phyloP scores from a whole-genome alignment of 1,139 yeast species.

The Ogataea hybrid region DNA sequence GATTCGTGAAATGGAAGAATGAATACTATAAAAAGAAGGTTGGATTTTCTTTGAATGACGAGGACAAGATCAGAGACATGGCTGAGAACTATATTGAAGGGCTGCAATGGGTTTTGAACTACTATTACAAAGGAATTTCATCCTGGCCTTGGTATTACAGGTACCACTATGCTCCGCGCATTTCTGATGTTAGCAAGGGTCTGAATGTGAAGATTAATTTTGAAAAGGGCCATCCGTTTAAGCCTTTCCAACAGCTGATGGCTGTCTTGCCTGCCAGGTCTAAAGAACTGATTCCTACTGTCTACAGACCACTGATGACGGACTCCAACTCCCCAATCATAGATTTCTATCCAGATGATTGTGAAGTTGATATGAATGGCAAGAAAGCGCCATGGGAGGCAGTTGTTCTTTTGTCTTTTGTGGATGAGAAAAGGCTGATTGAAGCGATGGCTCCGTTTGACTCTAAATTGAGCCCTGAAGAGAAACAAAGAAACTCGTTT shows the following conservation, averaged over 20 bases:
- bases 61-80: conserved; percentile 55
- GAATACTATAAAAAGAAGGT: conserved; percentile 77
- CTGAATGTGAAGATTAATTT: conserved; percentile 60
- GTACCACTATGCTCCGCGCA: conserved; percentile 91
- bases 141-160: conserved; percentile 95
- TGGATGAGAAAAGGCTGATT: conserved; percentile 74
- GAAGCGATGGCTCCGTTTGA: conserved; percentile 70
- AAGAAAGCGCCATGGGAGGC: conserved; percentile 98
- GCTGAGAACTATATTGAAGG: conserved; percentile 91
- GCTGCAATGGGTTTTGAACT: conserved; percentile 90
- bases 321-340: conserved; percentile 84
- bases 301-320: conserved; percentile 82
- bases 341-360: conserved; percentile 89
- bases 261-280: conserved; percentile 97
- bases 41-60: conserved; percentile 59
- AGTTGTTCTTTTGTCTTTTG: conserved; percentile 91
- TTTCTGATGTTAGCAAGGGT: conserved; percentile 78
- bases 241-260: conserved; percentile 96
- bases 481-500: conserved; percentile 66
- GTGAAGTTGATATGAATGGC: conserved; percentile 88
- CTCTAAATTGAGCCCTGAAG: conserved; percentile 61
- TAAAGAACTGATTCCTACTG: conserved; percentile 70
- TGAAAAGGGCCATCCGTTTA: conserved; percentile 74
- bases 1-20: conserved; percentile 81
- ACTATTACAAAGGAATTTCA: conserved; percentile 85